Conservation (phyloP, 306 rosid genomes). For the Biancaea sappan region DNA sequence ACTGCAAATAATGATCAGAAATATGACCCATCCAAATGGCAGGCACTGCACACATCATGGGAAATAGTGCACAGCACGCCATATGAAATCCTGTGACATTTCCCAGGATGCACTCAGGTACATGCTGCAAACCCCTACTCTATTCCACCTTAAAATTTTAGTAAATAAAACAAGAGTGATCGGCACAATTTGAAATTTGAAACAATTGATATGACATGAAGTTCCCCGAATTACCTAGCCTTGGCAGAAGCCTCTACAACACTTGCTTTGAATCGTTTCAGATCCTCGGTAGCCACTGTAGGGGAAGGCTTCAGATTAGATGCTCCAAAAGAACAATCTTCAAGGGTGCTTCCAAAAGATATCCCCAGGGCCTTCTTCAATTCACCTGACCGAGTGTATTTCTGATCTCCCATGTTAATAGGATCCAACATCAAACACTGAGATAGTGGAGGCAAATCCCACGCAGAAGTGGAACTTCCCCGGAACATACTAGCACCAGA, state of each 20-base stretch:
- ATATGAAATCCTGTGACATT: no score
- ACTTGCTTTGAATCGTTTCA: conserved; percentile 63
- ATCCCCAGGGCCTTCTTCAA: conserved; percentile 62
- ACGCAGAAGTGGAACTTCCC: conserved; percentile 49
- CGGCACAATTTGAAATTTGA: conserved; percentile 30
- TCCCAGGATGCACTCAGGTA: not conserved
- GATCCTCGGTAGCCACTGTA: conserved; percentile 64
- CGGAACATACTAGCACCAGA: conserved; percentile 51
- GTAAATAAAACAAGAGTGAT: conserved; percentile 5
- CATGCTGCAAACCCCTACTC: conserved; percentile 31
- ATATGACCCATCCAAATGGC: not conserved
- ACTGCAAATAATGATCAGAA: not conserved
- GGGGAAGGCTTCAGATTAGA: conserved; percentile 61
- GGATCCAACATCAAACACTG: conserved; percentile 67
- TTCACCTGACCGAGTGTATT: conserved; percentile 52
- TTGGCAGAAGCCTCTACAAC: conserved; percentile 56
- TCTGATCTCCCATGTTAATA: conserved; percentile 57
- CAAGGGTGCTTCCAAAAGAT: conserved; percentile 58
- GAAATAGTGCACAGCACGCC: not conserved
- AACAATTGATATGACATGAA: conserved; percentile 26
- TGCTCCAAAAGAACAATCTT: conserved; percentile 66
- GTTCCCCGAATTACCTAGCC: conserved; percentile 68
- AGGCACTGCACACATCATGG: not conserved
- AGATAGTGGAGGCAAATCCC: conserved; percentile 52
- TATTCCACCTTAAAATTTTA: not conserved